Evolutionary conservation across 768 basidiomycete species (phyloP).

Genomic region (Gelatoporia subvermispora): DNA sequence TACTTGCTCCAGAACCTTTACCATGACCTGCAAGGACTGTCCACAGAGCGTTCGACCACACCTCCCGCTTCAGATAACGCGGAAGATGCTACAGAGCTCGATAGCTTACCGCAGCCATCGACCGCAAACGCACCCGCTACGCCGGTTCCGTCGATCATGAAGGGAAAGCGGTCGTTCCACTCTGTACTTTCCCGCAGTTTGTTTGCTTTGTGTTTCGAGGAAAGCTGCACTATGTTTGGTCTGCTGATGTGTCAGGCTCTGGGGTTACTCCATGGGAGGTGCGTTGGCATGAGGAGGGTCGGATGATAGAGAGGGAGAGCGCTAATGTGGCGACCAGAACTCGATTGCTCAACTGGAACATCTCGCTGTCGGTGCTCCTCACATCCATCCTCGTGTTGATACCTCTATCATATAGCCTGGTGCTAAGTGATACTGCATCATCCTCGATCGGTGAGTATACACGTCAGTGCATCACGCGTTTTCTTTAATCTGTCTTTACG

Average conservation of each 20-base stretch:
- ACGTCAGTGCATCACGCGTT: neutral
- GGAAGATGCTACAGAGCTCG: constrained; percentile 31
- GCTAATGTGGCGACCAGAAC: constrained; percentile 32
- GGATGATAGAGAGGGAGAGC: neutral
- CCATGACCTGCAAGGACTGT: constrained; percentile 49
- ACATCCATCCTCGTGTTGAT: constrained; percentile 58
- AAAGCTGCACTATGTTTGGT: constrained; percentile 67
- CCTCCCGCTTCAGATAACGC: constrained; percentile 12
- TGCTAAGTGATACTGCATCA: constrained; percentile 36
- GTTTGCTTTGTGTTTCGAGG: constrained; percentile 71
- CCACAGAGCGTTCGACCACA: constrained; percentile 21
- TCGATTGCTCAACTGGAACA: constrained; percentile 62
- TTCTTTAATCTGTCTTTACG: neutral
- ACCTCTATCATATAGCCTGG: constrained; percentile 58
- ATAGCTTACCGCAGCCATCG: constrained; percentile 34
- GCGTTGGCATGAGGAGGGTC: constrained; percentile 19
- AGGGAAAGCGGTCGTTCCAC: constrained; percentile 36
- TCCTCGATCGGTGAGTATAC: constrained; percentile 5
- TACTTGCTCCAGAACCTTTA: constrained; percentile 57
- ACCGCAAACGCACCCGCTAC: constrained; percentile 5
- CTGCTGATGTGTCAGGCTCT: constrained; percentile 70
- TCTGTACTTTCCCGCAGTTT: constrained; percentile 50
- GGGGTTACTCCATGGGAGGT: constrained; percentile 51
- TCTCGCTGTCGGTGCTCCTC: constrained; percentile 60
- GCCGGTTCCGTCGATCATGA: neutral